Evolutionary conservation across 768 basidiomycete species (phyloP).

Genomic region (Suillus clintonianus): DNA sequence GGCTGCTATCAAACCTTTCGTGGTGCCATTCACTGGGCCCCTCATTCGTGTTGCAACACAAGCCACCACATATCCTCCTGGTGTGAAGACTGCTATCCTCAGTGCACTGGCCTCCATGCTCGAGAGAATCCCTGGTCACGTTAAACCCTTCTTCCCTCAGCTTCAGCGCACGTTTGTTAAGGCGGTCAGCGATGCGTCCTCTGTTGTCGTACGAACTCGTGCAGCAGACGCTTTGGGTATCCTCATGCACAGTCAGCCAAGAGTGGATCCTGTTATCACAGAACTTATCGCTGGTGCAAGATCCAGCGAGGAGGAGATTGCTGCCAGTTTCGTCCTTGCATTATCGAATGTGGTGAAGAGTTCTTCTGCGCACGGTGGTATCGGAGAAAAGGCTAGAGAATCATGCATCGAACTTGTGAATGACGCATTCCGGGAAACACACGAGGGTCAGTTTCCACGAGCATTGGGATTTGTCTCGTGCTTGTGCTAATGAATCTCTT

Average conservation of each 20-base stretch:
- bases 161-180: constrained; percentile 96
- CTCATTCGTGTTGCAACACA: constrained; percentile 94
- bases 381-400: constrained; percentile 76
- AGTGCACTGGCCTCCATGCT: constrained; percentile 85
- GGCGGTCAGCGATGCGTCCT: constrained; percentile 79
- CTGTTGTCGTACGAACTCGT: constrained; percentile 73
- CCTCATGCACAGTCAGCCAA: constrained; percentile 87
- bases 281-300: constrained; percentile 71
- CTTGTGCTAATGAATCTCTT: constrained; percentile 6
- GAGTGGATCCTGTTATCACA: constrained; percentile 92
- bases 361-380: constrained; percentile 59
- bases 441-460: constrained; percentile 52
- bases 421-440: constrained; percentile 75
- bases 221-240: constrained; percentile 86
- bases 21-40: constrained; percentile 93
- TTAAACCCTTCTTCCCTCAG: constrained; percentile 98
- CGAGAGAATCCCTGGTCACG: constrained; percentile 81
- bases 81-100: constrained; percentile 90
- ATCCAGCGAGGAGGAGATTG: constrained; percentile 68
- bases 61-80: constrained; percentile 86
- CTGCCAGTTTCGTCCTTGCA: constrained; percentile 74
- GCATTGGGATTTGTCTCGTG: not conserved
- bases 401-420: constrained; percentile 71
- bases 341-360: constrained; percentile 73
- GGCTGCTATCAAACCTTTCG: constrained; percentile 88